Percentiles rank a stretch among this genome's conserved stretches.
phyloP scores from a whole-genome alignment of 1,284 basidiomycete genomes.

The Trichosporon asahii region DNA sequence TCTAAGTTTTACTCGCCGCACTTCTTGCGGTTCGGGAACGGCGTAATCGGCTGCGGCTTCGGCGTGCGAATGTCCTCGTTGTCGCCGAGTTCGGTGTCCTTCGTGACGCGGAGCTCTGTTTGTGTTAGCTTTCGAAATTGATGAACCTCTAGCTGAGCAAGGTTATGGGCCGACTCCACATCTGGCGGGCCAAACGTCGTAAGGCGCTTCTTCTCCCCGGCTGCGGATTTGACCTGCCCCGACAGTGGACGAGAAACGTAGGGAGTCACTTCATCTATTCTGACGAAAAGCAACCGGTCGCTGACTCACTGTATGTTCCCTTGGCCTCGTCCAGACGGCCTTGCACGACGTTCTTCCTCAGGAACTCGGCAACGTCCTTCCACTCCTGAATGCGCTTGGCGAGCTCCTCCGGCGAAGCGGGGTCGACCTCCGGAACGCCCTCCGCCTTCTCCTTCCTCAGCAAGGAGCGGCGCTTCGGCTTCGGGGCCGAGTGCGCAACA shows the following conservation, averaged over 20 bases:
- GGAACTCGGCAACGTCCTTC: slow-evolving; percentile 46
- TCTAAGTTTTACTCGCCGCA: slow-evolving; percentile 22
- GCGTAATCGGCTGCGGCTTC: slow-evolving; percentile 41
- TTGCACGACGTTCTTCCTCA: slow-evolving; percentile 50
- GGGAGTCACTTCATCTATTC: too few species aligned
- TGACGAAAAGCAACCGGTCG: too few species aligned
- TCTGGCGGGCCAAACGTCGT: too few species aligned
- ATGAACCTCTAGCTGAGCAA: too few species aligned
- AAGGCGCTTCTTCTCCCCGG: too few species aligned
- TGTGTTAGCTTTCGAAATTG: too few species aligned
- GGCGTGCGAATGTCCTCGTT: slow-evolving; percentile 42
- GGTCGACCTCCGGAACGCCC: slow-evolving; percentile 22
- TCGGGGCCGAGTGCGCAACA: slow-evolving; percentile 10
- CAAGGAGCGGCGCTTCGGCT: slow-evolving; percentile 2
- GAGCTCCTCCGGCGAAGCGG: slow-evolving; percentile 31
- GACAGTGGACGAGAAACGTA: too few species aligned
- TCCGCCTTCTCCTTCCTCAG: slow-evolving; percentile 14
- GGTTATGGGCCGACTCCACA: too few species aligned
- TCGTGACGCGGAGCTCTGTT: slow-evolving; percentile 47
- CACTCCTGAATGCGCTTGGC: slow-evolving; percentile 46
- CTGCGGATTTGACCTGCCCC: too few species aligned
- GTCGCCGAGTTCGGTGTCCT: slow-evolving; percentile 49
- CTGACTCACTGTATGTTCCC: slow-evolving; percentile 40
- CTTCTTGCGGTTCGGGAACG: slow-evolving; percentile 44
- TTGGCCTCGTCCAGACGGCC: slow-evolving; percentile 37